phyloP scores from a whole-genome alignment of 2,329 filamentous ascomycete genomes.

The Sporothrix phasma region DNA sequence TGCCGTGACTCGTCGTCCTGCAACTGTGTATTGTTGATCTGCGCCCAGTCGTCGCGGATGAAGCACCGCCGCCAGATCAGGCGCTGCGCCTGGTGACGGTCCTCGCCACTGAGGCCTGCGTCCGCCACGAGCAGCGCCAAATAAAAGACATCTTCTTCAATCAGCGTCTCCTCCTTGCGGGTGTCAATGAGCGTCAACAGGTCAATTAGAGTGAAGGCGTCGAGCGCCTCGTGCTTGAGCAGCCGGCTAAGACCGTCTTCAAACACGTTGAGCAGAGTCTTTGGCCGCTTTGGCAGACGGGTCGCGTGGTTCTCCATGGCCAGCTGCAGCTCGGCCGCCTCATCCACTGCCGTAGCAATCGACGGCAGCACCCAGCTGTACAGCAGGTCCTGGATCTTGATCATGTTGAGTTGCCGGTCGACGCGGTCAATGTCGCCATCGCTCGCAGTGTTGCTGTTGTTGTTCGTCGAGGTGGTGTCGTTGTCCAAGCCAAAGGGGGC shows the following conservation, averaged over 20 bases:
- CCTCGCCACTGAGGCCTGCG: constrained; percentile 44
- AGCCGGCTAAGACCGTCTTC: constrained; percentile 60
- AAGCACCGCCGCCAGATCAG: constrained; percentile 82
- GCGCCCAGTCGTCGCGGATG: constrained; percentile 74
- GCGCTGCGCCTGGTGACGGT: constrained; percentile 47
- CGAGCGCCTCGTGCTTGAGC: constrained; percentile 61
- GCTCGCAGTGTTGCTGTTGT: not conserved
- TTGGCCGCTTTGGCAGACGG: constrained; percentile 47
- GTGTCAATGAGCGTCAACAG: constrained; percentile 64
- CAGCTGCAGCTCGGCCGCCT: constrained; percentile 65
- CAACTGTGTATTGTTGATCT: constrained; percentile 65
- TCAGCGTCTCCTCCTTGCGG: constrained; percentile 35
- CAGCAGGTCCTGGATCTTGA: constrained; percentile 69
- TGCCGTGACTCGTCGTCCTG: constrained; percentile 62
- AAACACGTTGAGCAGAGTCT: constrained; percentile 60
- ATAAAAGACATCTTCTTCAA: constrained; percentile 61
- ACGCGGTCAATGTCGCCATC: constrained; percentile 39
- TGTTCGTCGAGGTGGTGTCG: not conserved
- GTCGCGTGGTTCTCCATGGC: constrained; percentile 58
- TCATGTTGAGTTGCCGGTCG: constrained; percentile 55
- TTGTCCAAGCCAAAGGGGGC: not conserved
- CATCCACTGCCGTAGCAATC: constrained; percentile 65
- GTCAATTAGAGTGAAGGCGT: constrained; percentile 57
- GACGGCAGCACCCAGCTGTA: constrained; percentile 60
- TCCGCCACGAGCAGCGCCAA: constrained; percentile 56